A percentile compares a stretch with the other conserved stretches of the same genome.
These are phyloP conservation scores for Spiraea crenata DNA, from an alignment of 331 rosid species.

Conservation along the genomic window DNA sequence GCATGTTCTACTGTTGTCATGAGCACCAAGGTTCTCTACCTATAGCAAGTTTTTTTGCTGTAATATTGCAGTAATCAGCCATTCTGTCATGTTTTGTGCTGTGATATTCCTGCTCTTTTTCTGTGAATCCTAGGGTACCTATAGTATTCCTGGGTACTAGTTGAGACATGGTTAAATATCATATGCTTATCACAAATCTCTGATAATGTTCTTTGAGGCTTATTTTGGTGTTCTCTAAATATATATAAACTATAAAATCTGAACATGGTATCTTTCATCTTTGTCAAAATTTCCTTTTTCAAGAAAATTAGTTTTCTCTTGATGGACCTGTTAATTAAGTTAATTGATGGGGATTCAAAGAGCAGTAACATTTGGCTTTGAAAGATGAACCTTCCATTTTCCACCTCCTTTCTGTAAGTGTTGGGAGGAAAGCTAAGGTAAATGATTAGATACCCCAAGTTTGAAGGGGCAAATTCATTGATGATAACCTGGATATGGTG, in stretches of 20 bases:
- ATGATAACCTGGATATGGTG: neutral
- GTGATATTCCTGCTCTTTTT: neutral
- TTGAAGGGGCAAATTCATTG: neutral
- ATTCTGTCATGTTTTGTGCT: neutral
- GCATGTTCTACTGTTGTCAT: conserved; percentile 1
- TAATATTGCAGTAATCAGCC: neutral
- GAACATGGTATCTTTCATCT: neutral
- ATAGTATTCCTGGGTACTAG: neutral
- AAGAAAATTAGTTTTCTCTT: neutral
- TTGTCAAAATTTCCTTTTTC: neutral
- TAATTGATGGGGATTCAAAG: neutral
- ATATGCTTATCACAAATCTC: neutral
- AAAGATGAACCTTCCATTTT: neutral
- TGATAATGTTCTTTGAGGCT: neutral
- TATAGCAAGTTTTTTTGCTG: neutral
- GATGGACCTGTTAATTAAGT: neutral
- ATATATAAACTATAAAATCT: neutral
- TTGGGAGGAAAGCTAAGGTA: neutral
- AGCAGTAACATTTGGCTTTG: neutral
- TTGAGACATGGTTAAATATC: neutral
- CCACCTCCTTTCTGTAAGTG: neutral
- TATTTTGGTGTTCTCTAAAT: too few relatives aligned
- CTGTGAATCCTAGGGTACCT: neutral
- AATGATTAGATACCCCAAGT: neutral
- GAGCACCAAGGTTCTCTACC: neutral